These are phyloP conservation scores for Cystoisospora suis DNA, from an alignment of 169 alveolate species.

Conservation along the genomic window DNA sequence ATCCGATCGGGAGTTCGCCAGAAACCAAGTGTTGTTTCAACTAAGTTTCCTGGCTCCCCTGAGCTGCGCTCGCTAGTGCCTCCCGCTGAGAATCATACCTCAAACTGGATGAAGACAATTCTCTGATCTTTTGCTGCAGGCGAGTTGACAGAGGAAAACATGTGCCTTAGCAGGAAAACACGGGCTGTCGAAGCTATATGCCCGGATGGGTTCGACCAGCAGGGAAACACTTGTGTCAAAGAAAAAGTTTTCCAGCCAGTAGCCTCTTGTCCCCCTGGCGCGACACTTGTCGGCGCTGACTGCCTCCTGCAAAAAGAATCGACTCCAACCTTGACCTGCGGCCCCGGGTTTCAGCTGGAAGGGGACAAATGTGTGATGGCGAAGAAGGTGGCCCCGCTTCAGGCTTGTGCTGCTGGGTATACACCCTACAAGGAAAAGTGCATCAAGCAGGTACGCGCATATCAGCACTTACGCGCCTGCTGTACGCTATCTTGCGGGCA, in stretches of 20 bases:
- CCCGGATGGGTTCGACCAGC: conserved; percentile 7
- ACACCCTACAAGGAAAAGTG: conserved; percentile 28
- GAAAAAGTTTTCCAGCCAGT: conserved; percentile 25
- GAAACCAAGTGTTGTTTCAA: no score
- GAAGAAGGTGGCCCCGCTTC: conserved; percentile 13
- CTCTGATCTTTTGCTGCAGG: not conserved
- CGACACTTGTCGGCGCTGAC: not conserved
- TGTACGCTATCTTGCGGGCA: no score
- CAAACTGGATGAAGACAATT: no score
- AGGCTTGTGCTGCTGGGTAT: conserved; percentile 24
- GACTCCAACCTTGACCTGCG: not conserved
- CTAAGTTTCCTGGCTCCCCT: no score
- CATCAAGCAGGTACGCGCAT: conserved; percentile 26
- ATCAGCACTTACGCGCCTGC: no score
- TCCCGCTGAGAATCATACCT: no score
- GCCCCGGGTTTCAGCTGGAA: not conserved
- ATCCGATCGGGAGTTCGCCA: no score
- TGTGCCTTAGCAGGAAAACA: conserved; percentile 1
- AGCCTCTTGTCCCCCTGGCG: not conserved
- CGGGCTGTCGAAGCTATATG: not conserved
- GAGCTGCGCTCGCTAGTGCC: no score
- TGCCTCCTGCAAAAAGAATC: not conserved
- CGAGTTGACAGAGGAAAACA: not conserved
- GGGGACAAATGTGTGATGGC: conserved; percentile 15
- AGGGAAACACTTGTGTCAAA: not conserved